A percentile compares a stretch with the other conserved stretches of the same genome.
phyloP scores from a whole-genome alignment of 176 grass and related monocot species.

The Zizania latifolia region DNA sequence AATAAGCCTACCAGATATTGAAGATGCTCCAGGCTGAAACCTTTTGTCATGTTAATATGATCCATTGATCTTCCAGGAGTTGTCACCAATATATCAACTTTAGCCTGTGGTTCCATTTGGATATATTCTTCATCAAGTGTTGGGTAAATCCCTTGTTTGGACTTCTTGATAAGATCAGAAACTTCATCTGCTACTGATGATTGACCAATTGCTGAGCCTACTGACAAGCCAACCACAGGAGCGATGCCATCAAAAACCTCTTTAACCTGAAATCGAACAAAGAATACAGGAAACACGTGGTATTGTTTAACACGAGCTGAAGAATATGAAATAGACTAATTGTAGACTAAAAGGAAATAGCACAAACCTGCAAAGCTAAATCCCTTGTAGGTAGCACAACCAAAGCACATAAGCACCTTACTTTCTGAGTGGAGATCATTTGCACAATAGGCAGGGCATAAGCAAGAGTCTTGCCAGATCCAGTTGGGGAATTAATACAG shows the following conservation, averaged over 20 bases:
- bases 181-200: conserved; percentile 88
- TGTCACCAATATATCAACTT: conserved; percentile 90
- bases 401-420: conserved; percentile 73
- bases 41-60: conserved; percentile 91
- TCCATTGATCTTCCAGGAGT: conserved; percentile 97
- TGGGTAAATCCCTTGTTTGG: conserved; percentile 54
- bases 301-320: neutral
- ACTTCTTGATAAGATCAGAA: conserved; percentile 51
- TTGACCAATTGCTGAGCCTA: conserved; percentile 83
- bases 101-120: conserved; percentile 68
- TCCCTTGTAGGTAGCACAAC: conserved; percentile 85
- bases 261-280: conserved; percentile 66
- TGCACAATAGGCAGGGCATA: conserved; percentile 93
- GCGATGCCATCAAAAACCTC: conserved; percentile 89
- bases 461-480: conserved; percentile 88
- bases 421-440: conserved; percentile 43
- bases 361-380: conserved; percentile 78
- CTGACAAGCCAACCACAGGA: conserved; percentile 62
- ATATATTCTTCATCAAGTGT: conserved; percentile 60
- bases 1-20: conserved; percentile 60
- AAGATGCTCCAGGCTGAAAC: conserved; percentile 96
- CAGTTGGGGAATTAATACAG: conserved; percentile 93
- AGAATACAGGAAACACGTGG: neutral
- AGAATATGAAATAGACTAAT: neutral
- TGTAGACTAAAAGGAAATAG: neutral